phyloP scores from a whole-genome alignment of 495 filamentous ascomycete genomes.

The Glonium stellatum region DNA sequence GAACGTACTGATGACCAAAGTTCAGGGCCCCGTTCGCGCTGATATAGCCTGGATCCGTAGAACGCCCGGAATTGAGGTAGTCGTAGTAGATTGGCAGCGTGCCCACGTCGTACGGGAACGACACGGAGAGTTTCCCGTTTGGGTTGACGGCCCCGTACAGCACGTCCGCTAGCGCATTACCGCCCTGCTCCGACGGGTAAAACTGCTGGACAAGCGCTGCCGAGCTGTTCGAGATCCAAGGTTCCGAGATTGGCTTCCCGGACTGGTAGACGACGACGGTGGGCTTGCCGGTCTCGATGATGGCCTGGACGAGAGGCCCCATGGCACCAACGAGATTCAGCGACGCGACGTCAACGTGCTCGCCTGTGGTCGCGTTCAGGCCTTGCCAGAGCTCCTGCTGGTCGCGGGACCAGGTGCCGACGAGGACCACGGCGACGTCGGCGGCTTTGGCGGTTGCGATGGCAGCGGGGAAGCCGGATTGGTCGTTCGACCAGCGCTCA shows the following conservation, averaged over 20 bases:
- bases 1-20: conserved; percentile 61
- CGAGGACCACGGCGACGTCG: conserved; percentile 63
- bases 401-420: conserved; percentile 69
- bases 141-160: conserved; percentile 31
- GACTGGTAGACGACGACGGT: conserved; percentile 63
- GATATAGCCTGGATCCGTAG: conserved; percentile 38
- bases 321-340: conserved; percentile 66
- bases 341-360: conserved; percentile 57
- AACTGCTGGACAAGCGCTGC: conserved; percentile 62
- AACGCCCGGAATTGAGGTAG: conserved; percentile 59
- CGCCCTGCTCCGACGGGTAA: conserved; percentile 56
- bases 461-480: conserved; percentile 56
- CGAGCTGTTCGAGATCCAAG: conserved; percentile 56
- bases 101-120: conserved; percentile 56
- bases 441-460: conserved; percentile 55
- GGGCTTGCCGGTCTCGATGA: conserved; percentile 57
- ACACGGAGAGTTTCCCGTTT: conserved; percentile 43
- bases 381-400: conserved; percentile 60
- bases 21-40: conserved; percentile 51
- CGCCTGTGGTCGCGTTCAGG: conserved; percentile 64
- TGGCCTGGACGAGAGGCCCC: conserved; percentile 54
- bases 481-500: conserved; percentile 63
- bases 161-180: conserved; percentile 33
- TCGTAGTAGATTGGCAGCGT: conserved; percentile 64
- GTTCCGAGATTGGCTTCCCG: conserved; percentile 63